Base-by-base conservation (phyloP, 768 basidiomycete species). In the Termitomyces sp. region DNA sequence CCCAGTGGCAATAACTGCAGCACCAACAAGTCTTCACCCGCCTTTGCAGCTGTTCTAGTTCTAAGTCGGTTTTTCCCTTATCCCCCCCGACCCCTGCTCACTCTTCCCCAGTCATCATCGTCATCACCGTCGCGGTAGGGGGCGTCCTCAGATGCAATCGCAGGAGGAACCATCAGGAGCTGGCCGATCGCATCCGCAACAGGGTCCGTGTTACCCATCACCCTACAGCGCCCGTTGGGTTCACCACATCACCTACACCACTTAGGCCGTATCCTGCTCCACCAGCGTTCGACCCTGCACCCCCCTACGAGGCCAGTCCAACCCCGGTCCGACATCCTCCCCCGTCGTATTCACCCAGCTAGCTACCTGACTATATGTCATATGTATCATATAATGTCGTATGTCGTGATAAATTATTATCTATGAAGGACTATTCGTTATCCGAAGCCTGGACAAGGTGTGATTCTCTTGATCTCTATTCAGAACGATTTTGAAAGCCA, bases 261-360 rank as follows among this genome's bases (percentile, higher is more conserved):
- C 36, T 49, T 4, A 22, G 16, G 14, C 32, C 3, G 22, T 20
- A 45, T 1, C 57, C 54, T 14, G 36, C 62, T 8, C 56, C 55
- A 0, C 45, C 48, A 37, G 37, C 30, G 16, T 58, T 59, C 22
- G 62, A 64, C 36, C 57, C 62, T 34, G 62, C 62, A 24, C 62
- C 62, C 6, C 62, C 62, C 4, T 64, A 64, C 27, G 59, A 58
- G 13, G 33, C 50, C 10, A 53, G 27, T n/a, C 33, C 34, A 22
- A 39, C 26, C 8, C 33, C 55, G 26, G 13, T 62, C 20, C 63
- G 59, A 22, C 57, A 64, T 49, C 61, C 63, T 16, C 60, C 63
- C 3, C 63, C 63, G n/a, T 55, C 63, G 12, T 64, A 64, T 47
- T 59, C 60, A 26, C 63, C 63, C 13, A 32, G 39, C 14, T 53